phyloP scores from a whole-genome alignment of 331 rosid genomes.

The Pyrus hybrid region DNA sequence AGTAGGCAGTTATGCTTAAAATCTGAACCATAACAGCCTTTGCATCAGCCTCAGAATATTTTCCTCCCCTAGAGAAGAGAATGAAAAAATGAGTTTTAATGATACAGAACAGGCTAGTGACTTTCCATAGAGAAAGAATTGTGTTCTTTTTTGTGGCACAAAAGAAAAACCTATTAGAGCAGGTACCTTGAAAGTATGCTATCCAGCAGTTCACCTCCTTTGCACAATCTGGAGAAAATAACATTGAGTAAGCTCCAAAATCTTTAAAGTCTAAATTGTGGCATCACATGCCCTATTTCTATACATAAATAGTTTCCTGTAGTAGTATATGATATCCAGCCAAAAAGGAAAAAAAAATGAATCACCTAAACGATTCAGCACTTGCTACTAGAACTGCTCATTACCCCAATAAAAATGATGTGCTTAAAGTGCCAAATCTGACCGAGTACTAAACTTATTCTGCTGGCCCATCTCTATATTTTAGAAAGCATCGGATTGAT shows the following conservation, averaged over 20 bases:
- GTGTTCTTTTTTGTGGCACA: neutral
- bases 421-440: neutral
- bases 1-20: constrained; percentile 63
- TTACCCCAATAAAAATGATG: neutral
- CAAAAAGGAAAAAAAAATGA: neutral
- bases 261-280: neutral
- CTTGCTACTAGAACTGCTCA: neutral
- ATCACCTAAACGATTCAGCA: neutral
- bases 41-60: constrained; percentile 80
- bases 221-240: constrained; percentile 58
- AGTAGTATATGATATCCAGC: neutral
- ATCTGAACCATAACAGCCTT: constrained; percentile 70
- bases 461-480: neutral
- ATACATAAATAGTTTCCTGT: neutral
- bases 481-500: neutral
- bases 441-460: neutral
- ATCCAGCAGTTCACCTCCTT: constrained; percentile 86
- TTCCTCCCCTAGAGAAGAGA: constrained; percentile 61
- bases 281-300: neutral
- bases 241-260: constrained; percentile 6
- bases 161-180: constrained; percentile 5
- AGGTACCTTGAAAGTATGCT: constrained; percentile 77
- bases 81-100: constrained; percentile 10
- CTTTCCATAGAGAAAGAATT: constrained; percentile 6
- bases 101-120: constrained; percentile 3